Evolutionary conservation across 495 filamentous ascomycete species (phyloP), one percentile per base, ranked within the genome.

Genomic region (Aspergillus nanangensis): DNA sequence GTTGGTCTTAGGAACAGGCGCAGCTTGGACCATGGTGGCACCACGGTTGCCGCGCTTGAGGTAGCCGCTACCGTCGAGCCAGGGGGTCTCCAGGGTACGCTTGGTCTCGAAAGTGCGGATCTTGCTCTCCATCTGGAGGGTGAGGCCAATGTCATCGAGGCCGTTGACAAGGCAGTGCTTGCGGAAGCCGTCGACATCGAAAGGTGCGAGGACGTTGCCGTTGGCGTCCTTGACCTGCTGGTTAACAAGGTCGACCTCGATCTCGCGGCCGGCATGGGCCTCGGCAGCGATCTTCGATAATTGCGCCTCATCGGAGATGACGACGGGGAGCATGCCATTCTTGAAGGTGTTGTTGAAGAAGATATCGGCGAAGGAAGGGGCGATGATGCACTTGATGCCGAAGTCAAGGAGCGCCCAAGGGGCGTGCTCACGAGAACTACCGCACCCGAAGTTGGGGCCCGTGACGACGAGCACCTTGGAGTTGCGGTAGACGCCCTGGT

Each of bases 301-400:
- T 13, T 74, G 79, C 8, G 55, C 76, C 37, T 81, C 61, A 63
- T 91, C 79, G 25, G 75, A 70, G 63, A 98, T 86, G 29, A 76
- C 67, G 51, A 96, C 78, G 20, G 92, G 91, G 29, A 98, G 78
- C 93, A 98, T 98, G 68, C 92, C 93, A 71, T 98, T 98, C 78
- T 98, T 98, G 80, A 96, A 96, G 14, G 88, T 94, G 73, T 98
- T 98, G 79, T 96, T 98, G 81, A 90, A 95, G 80, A 96, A 96
- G 68, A 98, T 98, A 60, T 98, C 93, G 47, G 90, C 92, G 57
- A 87, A 98, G 13, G 83, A 88, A 9, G 90, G 88, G 1, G 92
- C 93, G 54, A 97, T 95, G 51, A 97, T 77, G 61, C 86, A 90
- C 57, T 84, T 88, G 71, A 98, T 93, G 47, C 93, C 93, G 56